phyloP scores from a whole-genome alignment of 2,329 filamentous ascomycete species.

The Diaporthe sp. region DNA sequence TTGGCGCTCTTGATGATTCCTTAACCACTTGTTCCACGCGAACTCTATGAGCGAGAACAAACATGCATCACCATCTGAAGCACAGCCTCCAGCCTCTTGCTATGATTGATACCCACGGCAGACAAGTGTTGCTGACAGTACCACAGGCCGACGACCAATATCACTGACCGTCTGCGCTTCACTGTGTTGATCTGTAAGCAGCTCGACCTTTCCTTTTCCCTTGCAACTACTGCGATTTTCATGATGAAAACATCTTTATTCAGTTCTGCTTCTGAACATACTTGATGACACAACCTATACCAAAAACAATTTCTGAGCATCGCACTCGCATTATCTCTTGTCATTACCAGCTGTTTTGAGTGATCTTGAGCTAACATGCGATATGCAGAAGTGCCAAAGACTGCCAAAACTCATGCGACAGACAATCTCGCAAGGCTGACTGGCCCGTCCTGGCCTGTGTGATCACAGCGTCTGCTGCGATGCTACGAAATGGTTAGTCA shows the following conservation, averaged over 20 bases:
- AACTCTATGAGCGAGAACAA: constrained; percentile 73
- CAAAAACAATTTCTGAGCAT: constrained; percentile 73
- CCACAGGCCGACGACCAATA: not conserved
- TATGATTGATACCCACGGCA: constrained; percentile 32
- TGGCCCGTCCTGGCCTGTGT: not conserved
- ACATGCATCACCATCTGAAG: constrained; percentile 86
- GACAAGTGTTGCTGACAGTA: constrained; percentile 31
- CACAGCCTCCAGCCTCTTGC: constrained; percentile 45
- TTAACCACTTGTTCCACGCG: constrained; percentile 71
- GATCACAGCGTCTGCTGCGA: not conserved
- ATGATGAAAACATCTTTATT: constrained; percentile 76
- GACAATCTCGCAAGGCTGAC: not conserved
- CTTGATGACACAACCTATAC: constrained; percentile 74
- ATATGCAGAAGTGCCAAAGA: not conserved
- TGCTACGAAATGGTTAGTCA: constrained; percentile 35
- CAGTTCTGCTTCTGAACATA: constrained; percentile 83
- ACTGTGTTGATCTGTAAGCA: constrained; percentile 40
- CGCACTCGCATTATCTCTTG: constrained; percentile 17
- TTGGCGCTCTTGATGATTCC: constrained; percentile 65
- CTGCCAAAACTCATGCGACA: not conserved
- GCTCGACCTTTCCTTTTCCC: constrained; percentile 14
- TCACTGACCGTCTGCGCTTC: not conserved
- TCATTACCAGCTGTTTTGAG: not conserved
- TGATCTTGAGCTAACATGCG: constrained; percentile 21
- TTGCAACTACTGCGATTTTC: constrained; percentile 46